Evolutionary conservation across 495 filamentous ascomycete species (phyloP), one percentile per base, ranked within the genome.

Genomic region (Lineolata rhizophorae): DNA sequence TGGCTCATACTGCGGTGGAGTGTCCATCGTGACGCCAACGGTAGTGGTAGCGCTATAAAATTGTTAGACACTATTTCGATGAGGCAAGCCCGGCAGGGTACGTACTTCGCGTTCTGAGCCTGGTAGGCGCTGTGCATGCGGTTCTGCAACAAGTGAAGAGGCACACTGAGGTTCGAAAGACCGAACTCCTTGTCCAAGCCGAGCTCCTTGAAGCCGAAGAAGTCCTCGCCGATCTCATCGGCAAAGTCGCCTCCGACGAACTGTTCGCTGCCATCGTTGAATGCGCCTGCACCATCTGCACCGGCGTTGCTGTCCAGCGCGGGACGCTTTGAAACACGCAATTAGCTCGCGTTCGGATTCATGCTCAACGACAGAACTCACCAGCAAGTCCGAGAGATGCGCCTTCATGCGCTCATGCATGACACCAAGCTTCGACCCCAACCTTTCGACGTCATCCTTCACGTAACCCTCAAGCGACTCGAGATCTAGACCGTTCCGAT

Each of bases 211-310:
- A 99, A 94, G 6, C 87, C 87, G 41, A 99, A 95, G 64, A 93
- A 99, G 55, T 99, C 87, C 53, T 94, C 87, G 36, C 80, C 84
- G 19, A 95, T 74, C 43, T 95, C 87, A 54, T 92, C 87, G 1
- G 87, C 87, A 49, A 94, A 99, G 47, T 95, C 85, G 31, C 87
- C 87, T 22, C 77, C 78, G 31, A 94, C 69, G 43, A 99, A 99
- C 51, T 95, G 85, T 40, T 99, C 87, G 44, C 82, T 92, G 36
- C 84, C 85, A 45, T 99, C 87, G 36, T 83, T 72, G 56, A 99
- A 99, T 1, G 82, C 77, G 36, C 71, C 74, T 3, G 73, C 79
- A 13, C 90, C 87, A 47, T 95, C 90, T 19, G 72, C 70, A 29
- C 75, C 73, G 20, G 58, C 70, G 45, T 85, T 41, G 12, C 41